Conservation (phyloP, 306 rosid species). For the Citrullus colocynthis region DNA sequence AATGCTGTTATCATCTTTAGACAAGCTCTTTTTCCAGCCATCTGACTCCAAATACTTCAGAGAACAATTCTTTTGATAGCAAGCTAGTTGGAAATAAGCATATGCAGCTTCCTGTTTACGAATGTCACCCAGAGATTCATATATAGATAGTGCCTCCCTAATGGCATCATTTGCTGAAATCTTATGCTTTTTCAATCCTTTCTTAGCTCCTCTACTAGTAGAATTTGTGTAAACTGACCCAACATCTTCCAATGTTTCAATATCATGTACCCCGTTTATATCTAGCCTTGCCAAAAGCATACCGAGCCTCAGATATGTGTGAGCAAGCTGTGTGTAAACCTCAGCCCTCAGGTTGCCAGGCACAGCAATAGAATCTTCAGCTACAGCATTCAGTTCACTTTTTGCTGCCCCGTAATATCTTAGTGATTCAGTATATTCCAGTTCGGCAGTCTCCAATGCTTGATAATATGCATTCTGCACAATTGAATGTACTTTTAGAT, state of each 20-base stretch:
- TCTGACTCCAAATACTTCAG: constrained; percentile 60
- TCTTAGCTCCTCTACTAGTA: constrained; percentile 30
- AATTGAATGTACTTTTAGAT: constrained; percentile 37
- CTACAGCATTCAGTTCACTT: constrained; percentile 42
- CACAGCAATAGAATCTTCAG: constrained; percentile 30
- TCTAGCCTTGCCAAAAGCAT: constrained; percentile 92
- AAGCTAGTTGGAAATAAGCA: constrained; percentile 83
- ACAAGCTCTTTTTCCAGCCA: constrained; percentile 31
- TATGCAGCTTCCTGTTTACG: constrained; percentile 91
- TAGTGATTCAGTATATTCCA: constrained; percentile 75
- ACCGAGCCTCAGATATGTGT: constrained; percentile 87
- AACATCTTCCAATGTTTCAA: constrained; percentile 34
- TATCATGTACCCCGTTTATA: constrained; percentile 56
- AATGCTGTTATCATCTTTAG: constrained; percentile 41
- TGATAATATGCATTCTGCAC: constrained; percentile 49
- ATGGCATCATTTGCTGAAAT: constrained; percentile 93
- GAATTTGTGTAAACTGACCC: constrained; percentile 16
- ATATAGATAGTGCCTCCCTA: constrained; percentile 70
- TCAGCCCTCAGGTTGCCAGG: constrained; percentile 50
- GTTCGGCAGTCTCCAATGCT: constrained; percentile 66
- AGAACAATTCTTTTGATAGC: constrained; percentile 82
- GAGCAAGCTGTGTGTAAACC: constrained; percentile 77
- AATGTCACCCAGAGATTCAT: constrained; percentile 75
- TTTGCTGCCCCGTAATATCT: constrained; percentile 83
- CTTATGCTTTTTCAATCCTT: constrained; percentile 56